Base-by-base conservation (phyloP, 2,329 filamentous ascomycete genomes). In the Calonectria ilicicola region DNA sequence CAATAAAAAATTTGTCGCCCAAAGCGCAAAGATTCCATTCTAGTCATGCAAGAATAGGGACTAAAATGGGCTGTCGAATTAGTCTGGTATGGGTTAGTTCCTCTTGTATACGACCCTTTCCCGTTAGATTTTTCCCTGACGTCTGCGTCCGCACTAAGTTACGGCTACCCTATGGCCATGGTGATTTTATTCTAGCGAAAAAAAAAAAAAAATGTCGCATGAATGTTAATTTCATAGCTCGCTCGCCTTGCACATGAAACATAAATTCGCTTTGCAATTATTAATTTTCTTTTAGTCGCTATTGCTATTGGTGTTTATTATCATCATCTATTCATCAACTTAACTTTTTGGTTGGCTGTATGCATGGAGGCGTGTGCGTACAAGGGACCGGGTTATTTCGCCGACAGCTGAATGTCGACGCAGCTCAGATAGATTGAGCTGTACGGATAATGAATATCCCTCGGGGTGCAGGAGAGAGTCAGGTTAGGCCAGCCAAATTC, bases 361-460 rank as follows among this genome's bases (percentile, higher is more conserved):
- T 35, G 21, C 8, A 14, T 0, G 21, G 29, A 23, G 53, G n/a
- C 17, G 19, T 27, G 53, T 27, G 53, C 53, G 7, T 32, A 40
- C 35, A 21, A 26, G 3, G 10, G 44, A 47, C 44, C 9, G 10
- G 44, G 44, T 21, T 47, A 47, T 47, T 47, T 23, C n/a, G 44
- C 44, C n/a, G 44, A 47, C 44, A 23, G 12, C 44, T 14, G 17
- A 46, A 21, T 23, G n/a, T 47, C 19, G 8, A 44, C 6, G 8
- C n/a, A 9, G 42, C 42, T 44, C 42, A 44, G 42, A 7, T 47
- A 47, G 8, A 21, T 10, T n/a, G 53, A n/a, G n/a, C n/a, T n/a
- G n/a, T n/a, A n/a, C n/a, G n/a, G n/a, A 15, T 40, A 60, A 60
- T 60, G 53, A 60, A 60, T 60, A 60, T 60, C 53, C 53, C 23